Evolutionary conservation across 2,329 filamentous ascomycete species (phyloP), one percentile per base, ranked within the genome.

Genomic region (Cordyceps pruinosa): DNA sequence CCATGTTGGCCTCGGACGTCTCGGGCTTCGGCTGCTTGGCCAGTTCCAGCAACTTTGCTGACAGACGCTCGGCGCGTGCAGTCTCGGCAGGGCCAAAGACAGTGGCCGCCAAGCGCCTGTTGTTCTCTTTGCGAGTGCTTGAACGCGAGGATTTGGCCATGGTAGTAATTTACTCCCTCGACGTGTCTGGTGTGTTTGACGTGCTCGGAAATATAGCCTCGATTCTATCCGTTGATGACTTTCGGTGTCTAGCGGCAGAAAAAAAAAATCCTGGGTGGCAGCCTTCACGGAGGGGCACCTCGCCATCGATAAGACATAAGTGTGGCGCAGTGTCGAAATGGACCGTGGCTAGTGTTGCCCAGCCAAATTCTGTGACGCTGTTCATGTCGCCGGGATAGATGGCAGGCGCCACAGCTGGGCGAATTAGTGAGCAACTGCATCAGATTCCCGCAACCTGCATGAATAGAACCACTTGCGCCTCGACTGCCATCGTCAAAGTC

Each of bases 131-230:
- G 66, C 80, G 84, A 63, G 82, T 78, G 70, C 87, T 95, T 63
- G 92, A 83, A 70, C 93, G 82, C 60, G 88, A 78, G 69, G 89
- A 88, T 72, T 96, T 97, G 25, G 92, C 93, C 93, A 97, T 97
- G 65, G 57, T 80, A 69, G 55, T 41, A 23, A 23, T 47, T 47
- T n/a, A 25, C 13, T 17, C 25, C 4, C 23, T 26, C 21, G 13
- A 15, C 5, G 4, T 47, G 30, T 26, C n/a, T 44, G 37, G 12
- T 9, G 48, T 58, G 23, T 48, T 19, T 49, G 17, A 7, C 4
- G 39, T 42, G 39, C n/a, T 25, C 25, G 44, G 17, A 30, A 35
- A 39, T 49, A 21, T 23, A 39, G 32, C 21, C 42, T 28, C 21
- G 32, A 32, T 25, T 37, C 17, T 9, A 34, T 39, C 23, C 10